These are phyloP conservation scores for Ricinus communis DNA, from an alignment of 345 rosid genomes.

Conservation along the genomic window DNA sequence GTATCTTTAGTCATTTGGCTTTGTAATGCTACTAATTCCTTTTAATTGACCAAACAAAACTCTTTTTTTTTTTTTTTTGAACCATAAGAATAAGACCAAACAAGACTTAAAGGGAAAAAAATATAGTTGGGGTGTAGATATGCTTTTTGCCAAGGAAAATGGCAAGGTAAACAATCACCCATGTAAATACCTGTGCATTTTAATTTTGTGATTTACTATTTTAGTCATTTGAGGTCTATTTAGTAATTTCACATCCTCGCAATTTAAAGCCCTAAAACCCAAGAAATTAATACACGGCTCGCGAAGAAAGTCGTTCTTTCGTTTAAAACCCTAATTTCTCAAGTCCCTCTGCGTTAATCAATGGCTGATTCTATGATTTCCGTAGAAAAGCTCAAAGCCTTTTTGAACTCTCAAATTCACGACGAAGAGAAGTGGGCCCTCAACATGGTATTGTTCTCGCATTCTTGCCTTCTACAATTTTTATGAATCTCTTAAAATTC, in stretches of 20 bases:
- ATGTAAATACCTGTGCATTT: too few relatives aligned
- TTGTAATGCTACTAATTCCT: too few relatives aligned
- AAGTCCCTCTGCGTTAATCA: slow-evolving; percentile 2
- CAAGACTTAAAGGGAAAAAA: too few relatives aligned
- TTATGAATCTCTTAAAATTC: not conserved
- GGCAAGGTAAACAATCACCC: too few relatives aligned
- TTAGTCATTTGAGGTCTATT: not conserved
- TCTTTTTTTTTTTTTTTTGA: too few relatives aligned
- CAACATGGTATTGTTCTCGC: slow-evolving; percentile 48
- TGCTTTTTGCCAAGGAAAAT: too few relatives aligned
- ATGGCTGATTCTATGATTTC: slow-evolving; percentile 56
- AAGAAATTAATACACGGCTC: not conserved
- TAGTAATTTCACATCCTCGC: not conserved
- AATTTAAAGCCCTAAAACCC: not conserved
- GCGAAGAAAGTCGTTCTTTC: not conserved
- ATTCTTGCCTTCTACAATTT: not conserved
- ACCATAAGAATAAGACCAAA: too few relatives aligned
- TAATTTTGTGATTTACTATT: too few relatives aligned
- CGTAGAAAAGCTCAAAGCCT: slow-evolving; percentile 50
- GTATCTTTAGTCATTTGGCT: too few relatives aligned
- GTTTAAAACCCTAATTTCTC: slow-evolving; percentile 11
- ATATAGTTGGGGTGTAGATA: too few relatives aligned
- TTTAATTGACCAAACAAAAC: too few relatives aligned
- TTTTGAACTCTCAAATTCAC: slow-evolving; percentile 62
- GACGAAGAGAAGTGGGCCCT: slow-evolving; percentile 74